Base-by-base conservation (phyloP, 768 basidiomycete species). In the Hericium coralloides region DNA sequence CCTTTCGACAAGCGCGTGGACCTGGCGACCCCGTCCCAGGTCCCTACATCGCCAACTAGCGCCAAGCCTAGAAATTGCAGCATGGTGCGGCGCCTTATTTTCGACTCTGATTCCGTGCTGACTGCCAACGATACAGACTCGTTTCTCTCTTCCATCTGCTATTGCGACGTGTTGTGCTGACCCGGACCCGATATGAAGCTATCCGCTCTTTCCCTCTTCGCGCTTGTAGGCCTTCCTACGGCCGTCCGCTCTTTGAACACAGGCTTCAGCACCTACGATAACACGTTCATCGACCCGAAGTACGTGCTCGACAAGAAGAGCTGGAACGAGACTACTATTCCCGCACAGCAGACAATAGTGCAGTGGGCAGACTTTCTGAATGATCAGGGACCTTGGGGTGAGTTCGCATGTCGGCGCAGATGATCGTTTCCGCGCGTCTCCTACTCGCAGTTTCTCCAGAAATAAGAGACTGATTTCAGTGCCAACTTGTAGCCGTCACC, bases 341-440 rank as follows among this genome's bases (percentile, higher is more conserved):
- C 55, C 26, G 55, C 60, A 10, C 60, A 61, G 47, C 43, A 59
- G 45, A 53, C 58, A 3, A 59, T 61, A 17, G 23, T 61, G 6
- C 58, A 59, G 38, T 61, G 60, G 60, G 60, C 60, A 39, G 55
- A 61, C 55, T 53, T 17, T n/a, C 55, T 62, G 12, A 55, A 55
- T 15, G 49, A 48, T 7, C 56, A 62, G 52, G 61, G 59, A 12
- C 61, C 61, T 3, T 62, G 61, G 61, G 57, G 61, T 62, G 50
- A 45, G 62, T 41, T 8, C 36, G n/a, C 3, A 23, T 26, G 14
- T 22, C 26, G 17, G 31, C 8, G 22, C 23, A n/a, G 31, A 45
- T 39, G 38, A 17, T 9, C 18, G 49, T 10, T n/a, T 23, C 26
- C 49, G 31, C 31, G 7, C 6, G 31, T 31, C 31, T 31, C 8